Evolutionary conservation across 2,329 filamentous ascomycete genomes (phyloP).

Genomic region (Fusarium zealandicum): DNA sequence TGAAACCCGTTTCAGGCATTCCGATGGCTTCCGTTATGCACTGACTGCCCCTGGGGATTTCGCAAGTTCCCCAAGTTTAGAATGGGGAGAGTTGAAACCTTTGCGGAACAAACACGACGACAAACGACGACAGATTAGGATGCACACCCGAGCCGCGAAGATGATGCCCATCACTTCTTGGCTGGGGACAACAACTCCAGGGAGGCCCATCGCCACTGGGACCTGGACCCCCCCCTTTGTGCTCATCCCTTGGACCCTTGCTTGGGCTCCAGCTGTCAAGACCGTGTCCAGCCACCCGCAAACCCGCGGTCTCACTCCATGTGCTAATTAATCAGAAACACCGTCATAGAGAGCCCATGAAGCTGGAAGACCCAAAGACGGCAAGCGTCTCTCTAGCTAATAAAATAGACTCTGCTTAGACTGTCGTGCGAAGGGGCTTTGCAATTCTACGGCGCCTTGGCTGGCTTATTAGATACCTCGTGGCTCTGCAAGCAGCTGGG

Average conservation of each 20-base stretch:
- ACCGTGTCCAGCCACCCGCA: constrained; percentile 26
- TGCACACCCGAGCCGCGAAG: constrained; percentile 19
- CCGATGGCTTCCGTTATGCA: constrained; percentile 9
- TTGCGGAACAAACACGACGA: constrained; percentile 25
- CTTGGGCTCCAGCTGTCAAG: constrained; percentile 1
- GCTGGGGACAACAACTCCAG: background rate
- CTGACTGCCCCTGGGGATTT: constrained; percentile 26
- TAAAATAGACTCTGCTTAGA: background rate
- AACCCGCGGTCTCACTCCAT: constrained; percentile 26
- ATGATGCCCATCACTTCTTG: constrained; percentile 17
- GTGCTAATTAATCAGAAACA: constrained; percentile 21
- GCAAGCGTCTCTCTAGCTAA: constrained; percentile 7
- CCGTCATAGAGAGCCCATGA: constrained; percentile 19
- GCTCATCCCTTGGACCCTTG: constrained; percentile 30
- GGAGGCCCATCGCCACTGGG: constrained; percentile 1
- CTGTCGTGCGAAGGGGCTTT: constrained; percentile 26
- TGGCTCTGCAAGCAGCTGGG: constrained; percentile 20
- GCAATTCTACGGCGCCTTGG: background rate
- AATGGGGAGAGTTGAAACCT: constrained; percentile 22
- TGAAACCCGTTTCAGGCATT: constrained; percentile 42
- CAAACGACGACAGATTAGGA: constrained; percentile 30
- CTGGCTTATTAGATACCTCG: too few relatives aligned
- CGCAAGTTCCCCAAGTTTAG: constrained; percentile 16
- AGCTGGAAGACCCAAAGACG: background rate
- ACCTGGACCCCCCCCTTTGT: constrained; percentile 10